Evolutionary conservation across 1,284 basidiomycete genomes (phyloP), one percentile per base, ranked within the genome.

Genomic region (Coniferiporia weirii): DNA sequence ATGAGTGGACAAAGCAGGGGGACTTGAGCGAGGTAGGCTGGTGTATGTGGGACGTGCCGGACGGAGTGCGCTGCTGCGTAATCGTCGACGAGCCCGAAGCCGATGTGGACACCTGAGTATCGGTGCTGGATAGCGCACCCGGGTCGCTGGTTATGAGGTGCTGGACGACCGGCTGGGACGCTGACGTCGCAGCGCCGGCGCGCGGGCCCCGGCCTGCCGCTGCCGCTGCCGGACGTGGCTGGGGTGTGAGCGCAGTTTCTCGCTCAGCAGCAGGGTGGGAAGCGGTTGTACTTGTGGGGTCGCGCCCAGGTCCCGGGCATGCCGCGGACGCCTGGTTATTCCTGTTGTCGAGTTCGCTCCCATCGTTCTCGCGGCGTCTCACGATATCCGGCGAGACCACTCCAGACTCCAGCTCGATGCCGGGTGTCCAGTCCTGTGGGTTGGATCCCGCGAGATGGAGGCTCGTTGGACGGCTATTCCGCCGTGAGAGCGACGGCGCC

Each of bases 1-100:
- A 82, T 0, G 89, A 92, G 73, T 94, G 91, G 20, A 94, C 82
- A 69, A 93, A 93, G 69, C 89, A 94, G n/a, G 90, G 91, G 0
- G 89, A 91, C 50, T 78, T 76, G 57, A 76, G 72, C n/a, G 79
- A 70, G 66, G 65, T 73, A 54, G 70, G 63, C 36, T 66, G 70
- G 66, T 66, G 71, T 27, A 27, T 27, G 27, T 27, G 27, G 27
- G 27, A 27, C 27, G 27, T 27, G 27, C 27, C 27, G 27, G 27
- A 27, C 27, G 27, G 27, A 27, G 2, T 27, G 5, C 27, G 27
- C 27, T 27, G 27, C 27, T 27, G 27, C 27, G 27, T 27, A 27
- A 27, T 27, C 27, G 27, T 27, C 27, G 2, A 2, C 27, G 27
- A 27, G 27, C 27, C 27, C 27, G 27, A 27, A 27, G 3, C 27